Conservation (phyloP, 177 flowering plant species). For the Telopea speciosissima region DNA sequence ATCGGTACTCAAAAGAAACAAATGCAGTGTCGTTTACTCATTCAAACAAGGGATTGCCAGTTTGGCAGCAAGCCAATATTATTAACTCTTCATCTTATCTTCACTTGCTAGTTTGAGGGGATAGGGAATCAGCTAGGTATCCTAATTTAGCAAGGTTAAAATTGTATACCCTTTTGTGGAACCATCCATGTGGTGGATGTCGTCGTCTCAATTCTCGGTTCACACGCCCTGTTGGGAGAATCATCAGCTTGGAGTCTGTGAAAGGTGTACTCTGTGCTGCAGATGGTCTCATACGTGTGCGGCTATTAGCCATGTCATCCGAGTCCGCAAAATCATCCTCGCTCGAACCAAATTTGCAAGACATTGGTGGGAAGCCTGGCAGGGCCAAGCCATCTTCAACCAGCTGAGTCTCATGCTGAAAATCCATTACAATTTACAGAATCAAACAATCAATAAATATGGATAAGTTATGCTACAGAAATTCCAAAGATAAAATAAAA, state of each 20-base stretch:
- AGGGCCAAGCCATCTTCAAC: constrained; percentile 79
- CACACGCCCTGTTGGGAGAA: constrained; percentile 34
- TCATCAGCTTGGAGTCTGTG: constrained; percentile 41
- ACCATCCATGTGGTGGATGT: constrained; percentile 54
- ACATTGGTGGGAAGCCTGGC: constrained; percentile 46
- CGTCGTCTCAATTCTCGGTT: constrained; percentile 64
- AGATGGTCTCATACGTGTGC: constrained; percentile 36
- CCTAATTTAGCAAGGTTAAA: background rate
- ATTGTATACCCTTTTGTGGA: constrained; percentile 61
- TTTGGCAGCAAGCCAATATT: background rate
- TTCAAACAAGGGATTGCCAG: background rate
- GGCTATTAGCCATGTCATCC: constrained; percentile 57
- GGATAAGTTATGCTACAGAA: background rate
- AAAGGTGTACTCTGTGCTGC: constrained; percentile 33
- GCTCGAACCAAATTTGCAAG: constrained; percentile 59
- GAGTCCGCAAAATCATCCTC: constrained; percentile 87
- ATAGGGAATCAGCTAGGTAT: background rate
- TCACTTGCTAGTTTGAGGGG: background rate
- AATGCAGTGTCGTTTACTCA: background rate
- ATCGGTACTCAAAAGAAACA: background rate
- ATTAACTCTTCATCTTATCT: background rate
- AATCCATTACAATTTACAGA: background rate
- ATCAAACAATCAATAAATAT: background rate
- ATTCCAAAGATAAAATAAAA: background rate
- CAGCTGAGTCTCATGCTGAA: constrained; percentile 80